phyloP scores from a whole-genome alignment of 1,284 basidiomycete genomes.

The Leucocoprinus gongylophorus region DNA sequence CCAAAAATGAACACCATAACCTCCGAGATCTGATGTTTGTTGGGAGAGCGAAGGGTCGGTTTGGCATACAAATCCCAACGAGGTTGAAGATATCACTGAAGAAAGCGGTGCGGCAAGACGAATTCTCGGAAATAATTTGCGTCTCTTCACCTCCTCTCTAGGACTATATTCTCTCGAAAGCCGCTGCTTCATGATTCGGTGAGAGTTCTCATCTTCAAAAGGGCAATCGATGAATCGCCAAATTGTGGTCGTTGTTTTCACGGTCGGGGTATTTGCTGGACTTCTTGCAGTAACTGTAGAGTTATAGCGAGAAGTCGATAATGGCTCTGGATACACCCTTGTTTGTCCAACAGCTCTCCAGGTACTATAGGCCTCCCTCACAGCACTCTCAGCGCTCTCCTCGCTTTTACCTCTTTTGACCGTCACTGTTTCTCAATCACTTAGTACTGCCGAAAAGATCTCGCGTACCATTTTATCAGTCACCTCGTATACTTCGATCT shows the following conservation, averaged over 20 bases:
- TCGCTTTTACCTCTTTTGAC: constrained; percentile 12
- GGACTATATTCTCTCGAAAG: not conserved
- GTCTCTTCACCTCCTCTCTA: constrained; percentile 20
- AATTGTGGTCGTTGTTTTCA: not conserved
- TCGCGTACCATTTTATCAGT: constrained; percentile 18
- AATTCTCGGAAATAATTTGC: constrained; percentile 37
- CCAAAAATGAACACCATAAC: constrained; percentile 1
- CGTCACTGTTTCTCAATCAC: not conserved
- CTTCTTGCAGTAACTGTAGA: not conserved
- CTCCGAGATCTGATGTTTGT: not conserved
- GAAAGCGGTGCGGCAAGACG: constrained; percentile 29
- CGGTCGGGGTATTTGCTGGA: not conserved
- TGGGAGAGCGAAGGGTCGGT: not conserved
- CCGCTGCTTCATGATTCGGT: not conserved
- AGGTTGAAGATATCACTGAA: constrained; percentile 14
- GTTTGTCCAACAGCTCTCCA: constrained; percentile 4
- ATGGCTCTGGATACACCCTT: constrained; percentile 2
- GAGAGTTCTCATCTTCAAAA: not conserved
- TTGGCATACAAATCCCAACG: not conserved
- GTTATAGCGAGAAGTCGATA: not conserved
- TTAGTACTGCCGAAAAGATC: not conserved
- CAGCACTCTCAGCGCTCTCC: constrained; percentile 21
- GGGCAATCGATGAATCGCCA: constrained; percentile 8
- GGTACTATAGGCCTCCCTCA: constrained; percentile 16
- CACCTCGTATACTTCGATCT: constrained; percentile 35